Percentiles rank a stretch among this genome's conserved stretches.
These are phyloP conservation scores for Kluyveromyces starmeri DNA, from an alignment of 805 yeast species.

Conservation along the genomic window DNA sequence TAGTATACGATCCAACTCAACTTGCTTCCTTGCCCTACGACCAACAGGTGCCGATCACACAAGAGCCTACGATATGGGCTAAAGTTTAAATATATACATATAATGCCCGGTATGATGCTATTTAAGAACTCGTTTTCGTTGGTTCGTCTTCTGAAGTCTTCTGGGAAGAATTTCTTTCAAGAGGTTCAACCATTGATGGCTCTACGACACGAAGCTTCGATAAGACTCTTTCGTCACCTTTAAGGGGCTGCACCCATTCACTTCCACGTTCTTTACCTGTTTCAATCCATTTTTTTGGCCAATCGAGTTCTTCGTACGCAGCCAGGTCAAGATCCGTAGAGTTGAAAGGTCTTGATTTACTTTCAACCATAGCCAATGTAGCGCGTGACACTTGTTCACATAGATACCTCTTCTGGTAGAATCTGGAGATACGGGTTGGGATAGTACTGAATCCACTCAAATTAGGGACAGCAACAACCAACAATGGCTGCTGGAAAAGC, in stretches of 20 bases:
- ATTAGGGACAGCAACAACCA: conserved; percentile 69
- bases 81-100: too few species aligned
- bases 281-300: conserved; percentile 83
- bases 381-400: conserved; percentile 61
- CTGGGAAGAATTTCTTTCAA: neutral
- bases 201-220: conserved; percentile 6
- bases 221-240: conserved; percentile 56
- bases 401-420: conserved; percentile 61
- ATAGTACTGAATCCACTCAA: conserved; percentile 68
- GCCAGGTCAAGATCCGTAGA: conserved; percentile 32
- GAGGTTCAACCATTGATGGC: neutral
- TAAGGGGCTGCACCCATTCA: conserved; percentile 80
- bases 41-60: too few species aligned
- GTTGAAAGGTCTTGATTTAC: conserved; percentile 44
- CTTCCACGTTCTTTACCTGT: conserved; percentile 64
- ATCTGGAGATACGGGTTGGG: conserved; percentile 70
- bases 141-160: too few species aligned
- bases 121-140: too few species aligned
- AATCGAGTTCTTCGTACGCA: conserved; percentile 53
- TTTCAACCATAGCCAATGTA: conserved; percentile 44
- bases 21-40: too few species aligned
- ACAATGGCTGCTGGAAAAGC: conserved; percentile 67
- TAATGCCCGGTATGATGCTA: too few species aligned
- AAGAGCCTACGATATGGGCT: too few species aligned
- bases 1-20: too few species aligned